Conservation (phyloP, 306 rosid species). For the Dalbergia cultrata region DNA sequence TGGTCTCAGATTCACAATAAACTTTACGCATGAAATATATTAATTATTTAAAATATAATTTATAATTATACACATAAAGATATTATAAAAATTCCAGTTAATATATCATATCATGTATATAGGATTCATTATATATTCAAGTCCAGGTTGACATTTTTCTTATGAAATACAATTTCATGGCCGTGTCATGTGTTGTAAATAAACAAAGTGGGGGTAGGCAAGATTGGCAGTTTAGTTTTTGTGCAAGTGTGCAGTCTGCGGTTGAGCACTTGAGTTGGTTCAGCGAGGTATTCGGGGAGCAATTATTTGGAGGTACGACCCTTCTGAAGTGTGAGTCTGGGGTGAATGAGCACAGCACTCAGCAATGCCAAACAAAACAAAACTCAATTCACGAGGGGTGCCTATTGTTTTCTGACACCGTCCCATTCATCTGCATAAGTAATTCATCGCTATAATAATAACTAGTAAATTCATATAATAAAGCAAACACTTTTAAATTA, state of each 20-base stretch:
- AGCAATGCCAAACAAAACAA: conserved; percentile 35
- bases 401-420: conserved; percentile 50
- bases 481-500: background rate
- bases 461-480: too few relatives aligned
- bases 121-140: too few relatives aligned
- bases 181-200: conserved; percentile 25
- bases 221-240: background rate
- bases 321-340: background rate
- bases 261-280: conserved; percentile 33
- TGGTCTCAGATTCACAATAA: too few relatives aligned
- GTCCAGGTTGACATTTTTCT: too few relatives aligned
- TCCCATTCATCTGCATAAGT: conserved; percentile 5
- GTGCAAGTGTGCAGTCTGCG: background rate
- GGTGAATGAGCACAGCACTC: background rate
- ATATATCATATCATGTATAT: too few relatives aligned
- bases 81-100: too few relatives aligned
- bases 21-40: too few relatives aligned
- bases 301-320: conserved; percentile 64
- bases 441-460: conserved; percentile 2
- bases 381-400: conserved; percentile 67
- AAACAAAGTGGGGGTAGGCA: conserved; percentile 8
- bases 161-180: background rate
- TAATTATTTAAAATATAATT: too few relatives aligned
- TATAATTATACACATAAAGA: too few relatives aligned
- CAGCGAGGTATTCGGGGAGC: conserved; percentile 64